Conservation (phyloP, 768 basidiomycete genomes). For the Termitomyces sp. region DNA sequence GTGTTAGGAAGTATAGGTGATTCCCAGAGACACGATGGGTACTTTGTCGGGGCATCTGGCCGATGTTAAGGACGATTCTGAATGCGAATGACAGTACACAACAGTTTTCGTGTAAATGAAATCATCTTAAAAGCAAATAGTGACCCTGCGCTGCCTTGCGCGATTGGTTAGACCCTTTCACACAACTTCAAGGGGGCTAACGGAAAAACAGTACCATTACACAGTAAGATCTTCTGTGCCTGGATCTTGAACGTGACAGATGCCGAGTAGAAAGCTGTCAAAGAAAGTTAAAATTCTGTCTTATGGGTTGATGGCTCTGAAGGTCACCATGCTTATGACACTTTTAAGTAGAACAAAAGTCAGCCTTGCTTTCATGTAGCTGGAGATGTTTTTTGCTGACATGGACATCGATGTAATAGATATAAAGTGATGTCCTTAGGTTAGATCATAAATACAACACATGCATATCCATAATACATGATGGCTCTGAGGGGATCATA, state of each 20-base stretch:
- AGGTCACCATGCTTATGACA: neutral
- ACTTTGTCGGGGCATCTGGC: neutral
- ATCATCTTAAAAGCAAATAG: neutral
- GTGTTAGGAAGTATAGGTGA: neutral
- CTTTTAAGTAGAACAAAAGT: neutral
- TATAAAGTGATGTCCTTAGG: neutral
- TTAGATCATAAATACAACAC: neutral
- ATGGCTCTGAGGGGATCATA: neutral
- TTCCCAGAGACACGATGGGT: neutral
- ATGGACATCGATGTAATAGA: neutral
- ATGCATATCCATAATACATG: neutral
- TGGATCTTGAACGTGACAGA: neutral
- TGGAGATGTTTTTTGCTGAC: neutral
- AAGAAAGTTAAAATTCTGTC: conserved; percentile 5
- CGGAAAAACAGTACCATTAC: neutral
- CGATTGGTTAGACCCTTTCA: neutral
- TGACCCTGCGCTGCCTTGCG: neutral
- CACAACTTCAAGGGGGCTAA: neutral
- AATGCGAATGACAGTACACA: neutral
- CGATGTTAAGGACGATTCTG: neutral
- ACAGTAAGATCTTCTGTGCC: neutral
- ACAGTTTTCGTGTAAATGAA: neutral
- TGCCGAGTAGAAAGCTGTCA: neutral
- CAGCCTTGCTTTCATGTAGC: neutral
- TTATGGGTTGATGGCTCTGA: neutral